These are phyloP conservation scores for Trichophyton schoenleinii DNA, from an alignment of 2,329 filamentous ascomycete genomes.

Conservation along the genomic window DNA sequence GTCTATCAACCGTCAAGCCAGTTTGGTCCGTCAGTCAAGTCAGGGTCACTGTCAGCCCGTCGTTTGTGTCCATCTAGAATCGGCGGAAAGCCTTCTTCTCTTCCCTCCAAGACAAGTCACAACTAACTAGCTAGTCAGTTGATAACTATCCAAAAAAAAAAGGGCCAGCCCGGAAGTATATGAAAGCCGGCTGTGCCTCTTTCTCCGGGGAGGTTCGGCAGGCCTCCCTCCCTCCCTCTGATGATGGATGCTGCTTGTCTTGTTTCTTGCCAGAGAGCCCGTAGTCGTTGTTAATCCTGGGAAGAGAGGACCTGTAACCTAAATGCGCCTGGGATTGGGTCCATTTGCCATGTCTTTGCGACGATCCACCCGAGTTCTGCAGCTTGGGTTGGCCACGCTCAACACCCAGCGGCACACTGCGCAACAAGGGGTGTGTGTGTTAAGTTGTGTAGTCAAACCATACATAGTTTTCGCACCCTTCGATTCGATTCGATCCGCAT, in stretches of 20 bases:
- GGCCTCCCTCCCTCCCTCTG: background rate
- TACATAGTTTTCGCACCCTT: background rate
- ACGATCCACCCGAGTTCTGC: constrained; percentile 4
- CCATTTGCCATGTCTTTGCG: constrained; percentile 5
- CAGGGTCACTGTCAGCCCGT: too few species aligned
- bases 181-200: background rate
- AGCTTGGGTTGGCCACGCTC: constrained; percentile 4
- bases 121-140: background rate
- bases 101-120: background rate
- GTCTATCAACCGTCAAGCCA: background rate
- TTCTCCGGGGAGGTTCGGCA: background rate
- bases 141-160: background rate
- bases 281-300: background rate
- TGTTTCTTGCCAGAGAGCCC: background rate
- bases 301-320: background rate
- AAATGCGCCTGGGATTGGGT: constrained; percentile 4
- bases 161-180: background rate
- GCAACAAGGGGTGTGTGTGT: background rate
- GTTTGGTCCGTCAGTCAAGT: background rate
- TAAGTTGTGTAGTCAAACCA: background rate
- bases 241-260: background rate
- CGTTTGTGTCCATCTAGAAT: background rate
- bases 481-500: background rate
- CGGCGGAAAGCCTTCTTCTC: background rate
- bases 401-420: background rate